phyloP scores from a whole-genome alignment of 495 filamentous ascomycete species.

The Penicillium subrubescens region DNA sequence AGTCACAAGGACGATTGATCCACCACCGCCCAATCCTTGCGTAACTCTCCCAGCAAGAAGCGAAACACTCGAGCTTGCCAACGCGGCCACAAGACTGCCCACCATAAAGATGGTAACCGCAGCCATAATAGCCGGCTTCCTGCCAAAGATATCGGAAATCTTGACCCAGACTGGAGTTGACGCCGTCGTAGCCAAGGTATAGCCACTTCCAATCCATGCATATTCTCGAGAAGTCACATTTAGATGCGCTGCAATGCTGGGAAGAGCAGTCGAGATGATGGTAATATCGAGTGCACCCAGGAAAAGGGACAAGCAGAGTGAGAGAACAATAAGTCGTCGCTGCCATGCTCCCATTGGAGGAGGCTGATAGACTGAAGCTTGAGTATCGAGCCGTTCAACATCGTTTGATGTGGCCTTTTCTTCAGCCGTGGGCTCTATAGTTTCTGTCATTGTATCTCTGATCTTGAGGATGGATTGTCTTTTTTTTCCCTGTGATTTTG shows the following conservation, averaged over 20 bases:
- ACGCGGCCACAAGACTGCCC: slow-evolving; percentile 62
- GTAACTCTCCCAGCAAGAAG: slow-evolving; percentile 68
- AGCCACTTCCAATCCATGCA: slow-evolving; percentile 57
- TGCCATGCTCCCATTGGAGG: background rate
- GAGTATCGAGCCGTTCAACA: background rate
- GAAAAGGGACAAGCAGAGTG: background rate
- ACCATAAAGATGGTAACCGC: slow-evolving; percentile 67
- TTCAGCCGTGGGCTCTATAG: background rate
- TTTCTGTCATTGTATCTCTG: background rate
- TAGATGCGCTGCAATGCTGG: slow-evolving; percentile 49
- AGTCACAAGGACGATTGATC: slow-evolving; percentile 70
- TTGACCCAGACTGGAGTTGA: slow-evolving; percentile 57
- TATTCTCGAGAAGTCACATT: slow-evolving; percentile 47
- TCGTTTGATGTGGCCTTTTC: background rate
- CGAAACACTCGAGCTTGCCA: slow-evolving; percentile 63
- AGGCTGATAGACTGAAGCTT: background rate
- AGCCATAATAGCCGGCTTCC: slow-evolving; percentile 68
- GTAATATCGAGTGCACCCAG: slow-evolving; percentile 26
- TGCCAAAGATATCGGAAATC: slow-evolving; percentile 74
- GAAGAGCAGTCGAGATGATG: slow-evolving; percentile 56
- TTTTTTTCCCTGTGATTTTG: background rate
- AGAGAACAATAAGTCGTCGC: background rate
- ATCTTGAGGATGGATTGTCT: background rate
- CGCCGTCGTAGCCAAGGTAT: slow-evolving; percentile 35
- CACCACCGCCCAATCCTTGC: slow-evolving; percentile 72